Evolutionary conservation across 345 rosid species (phyloP), one percentile per base, ranked within the genome.

Genomic region (Erodium maritimum): DNA sequence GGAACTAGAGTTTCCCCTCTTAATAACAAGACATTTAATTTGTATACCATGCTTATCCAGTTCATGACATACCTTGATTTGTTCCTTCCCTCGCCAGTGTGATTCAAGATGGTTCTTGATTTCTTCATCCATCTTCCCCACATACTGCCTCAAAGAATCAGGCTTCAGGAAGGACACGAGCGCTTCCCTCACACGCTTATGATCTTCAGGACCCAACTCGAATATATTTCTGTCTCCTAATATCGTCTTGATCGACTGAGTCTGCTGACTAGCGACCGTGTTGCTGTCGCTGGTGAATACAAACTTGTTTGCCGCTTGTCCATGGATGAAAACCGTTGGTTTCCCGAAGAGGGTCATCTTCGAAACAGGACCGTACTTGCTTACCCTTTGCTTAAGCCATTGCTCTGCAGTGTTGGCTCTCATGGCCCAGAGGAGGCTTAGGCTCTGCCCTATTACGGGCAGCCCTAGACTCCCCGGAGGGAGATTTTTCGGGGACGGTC

Each of bases 401-500:
- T 64, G n/a, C 46, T 72, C 77, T 9, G 59, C 61, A 2, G 52
- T 62, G 56, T 70, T 68, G 16, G 48, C 19, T 1, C 23, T 59
- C 78, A 67, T 4, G 52, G 79, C 67, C 1, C 23, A 10, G 22
- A 76, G 71, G 5, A 79, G 58, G 19, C 61, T 9, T 0, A 79
- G 57, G 63, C 75, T 73, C 57, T 73, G 75, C 56, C 84, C 75
- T 22, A 79, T 69, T 1, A 76, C 6, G 20, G 77, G 84, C 0
- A 71, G 10, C 2, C 80, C 79, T 21, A 76, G 9, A 8, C 75
- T 71, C 29, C 84, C 80, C 3, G 79, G 80, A 18, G 80, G 80
- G 19, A 76, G 59, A 7, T 14, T 64, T 63, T 61, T 71, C 17
- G 73, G 58, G 3, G 50, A 13, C 45, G 24, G 9, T 29, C 37